Conservation (phyloP, 345 rosid genomes). For the Eucalyptus microcorys region DNA sequence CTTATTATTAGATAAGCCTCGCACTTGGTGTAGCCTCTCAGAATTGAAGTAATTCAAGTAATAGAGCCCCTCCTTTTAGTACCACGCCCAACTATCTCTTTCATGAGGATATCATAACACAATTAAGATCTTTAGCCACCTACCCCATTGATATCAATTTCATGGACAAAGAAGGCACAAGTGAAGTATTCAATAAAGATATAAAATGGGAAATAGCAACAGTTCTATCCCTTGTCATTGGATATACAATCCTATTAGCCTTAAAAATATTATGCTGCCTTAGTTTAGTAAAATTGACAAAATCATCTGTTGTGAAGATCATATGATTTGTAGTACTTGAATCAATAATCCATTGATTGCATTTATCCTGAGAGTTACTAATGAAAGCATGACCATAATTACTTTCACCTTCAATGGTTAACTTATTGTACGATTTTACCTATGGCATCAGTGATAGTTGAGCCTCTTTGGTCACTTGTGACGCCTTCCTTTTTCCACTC, state of each 20-base stretch:
- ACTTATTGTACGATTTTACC: rapidly evolving
- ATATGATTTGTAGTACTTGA: not conserved
- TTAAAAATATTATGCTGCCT: rapidly evolving
- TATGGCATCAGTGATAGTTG: not conserved
- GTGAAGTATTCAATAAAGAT: not conserved
- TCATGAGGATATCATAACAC: not conserved
- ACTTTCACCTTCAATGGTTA: not conserved
- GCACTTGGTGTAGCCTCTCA: not conserved
- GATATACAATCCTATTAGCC: not conserved
- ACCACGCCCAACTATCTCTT: not conserved
- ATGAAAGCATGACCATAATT: not conserved
- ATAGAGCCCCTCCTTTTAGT: not conserved
- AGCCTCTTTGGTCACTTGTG: not conserved
- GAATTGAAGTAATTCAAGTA: not conserved
- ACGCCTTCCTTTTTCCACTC: not conserved
- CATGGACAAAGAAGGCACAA: not conserved
- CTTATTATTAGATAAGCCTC: too few species aligned
- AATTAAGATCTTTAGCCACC: not conserved
- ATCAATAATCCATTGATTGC: not conserved
- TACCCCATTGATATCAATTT: not conserved
- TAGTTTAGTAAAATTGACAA: not conserved
- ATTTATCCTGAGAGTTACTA: too few species aligned
- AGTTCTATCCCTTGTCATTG: not conserved
- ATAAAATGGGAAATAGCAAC: too few species aligned
- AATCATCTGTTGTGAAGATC: not conserved